Percentiles rank a stretch among this genome's conserved stretches.
These are phyloP conservation scores for Pulveroboletus sp. DNA, from an alignment of 768 basidiomycete genomes.

Conservation along the genomic window DNA sequence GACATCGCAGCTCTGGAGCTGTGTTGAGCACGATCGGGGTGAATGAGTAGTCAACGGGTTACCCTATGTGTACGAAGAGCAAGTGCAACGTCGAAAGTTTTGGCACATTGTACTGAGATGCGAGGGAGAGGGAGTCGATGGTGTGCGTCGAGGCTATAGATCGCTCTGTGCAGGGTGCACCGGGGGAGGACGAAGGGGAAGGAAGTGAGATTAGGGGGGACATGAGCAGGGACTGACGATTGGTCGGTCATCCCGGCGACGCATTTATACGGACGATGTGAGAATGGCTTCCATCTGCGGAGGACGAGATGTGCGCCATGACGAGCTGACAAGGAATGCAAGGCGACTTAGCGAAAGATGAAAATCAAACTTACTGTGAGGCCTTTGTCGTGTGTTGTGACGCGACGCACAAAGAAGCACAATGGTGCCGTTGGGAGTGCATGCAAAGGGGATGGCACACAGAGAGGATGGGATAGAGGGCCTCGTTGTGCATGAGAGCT, in stretches of 20 bases:
- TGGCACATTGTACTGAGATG: conserved; percentile 15
- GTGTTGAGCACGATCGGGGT: conserved; percentile 10
- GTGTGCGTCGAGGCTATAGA: conserved; percentile 16
- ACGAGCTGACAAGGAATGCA: conserved; percentile 11
- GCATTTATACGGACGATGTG: conserved; percentile 26
- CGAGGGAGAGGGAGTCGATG: conserved; percentile 23
- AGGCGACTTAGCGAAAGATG: conserved; percentile 26
- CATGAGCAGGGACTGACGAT: conserved; percentile 15
- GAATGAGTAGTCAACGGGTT: conserved; percentile 7
- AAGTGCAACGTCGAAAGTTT: conserved; percentile 52
- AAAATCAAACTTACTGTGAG: conserved; percentile 21
- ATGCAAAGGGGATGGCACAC: conserved; percentile 1
- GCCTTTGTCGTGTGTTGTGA: conserved; percentile 27
- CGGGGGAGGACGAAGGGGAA: conserved; percentile 5
- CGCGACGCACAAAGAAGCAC: conserved; percentile 26
- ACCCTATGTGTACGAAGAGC: conserved; percentile 69
- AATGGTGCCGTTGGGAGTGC: conserved; percentile 5
- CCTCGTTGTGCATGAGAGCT: conserved; percentile 13
- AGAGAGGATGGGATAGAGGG: conserved; percentile 13
- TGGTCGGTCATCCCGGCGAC: conserved; percentile 1
- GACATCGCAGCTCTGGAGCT: conserved; percentile 64
- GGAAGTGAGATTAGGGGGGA: conserved; percentile 6
- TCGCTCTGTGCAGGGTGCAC: conserved; percentile 15
- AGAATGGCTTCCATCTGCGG: conserved; percentile 22
- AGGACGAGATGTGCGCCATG: conserved; percentile 13